Evolutionary conservation across 2,329 filamentous ascomycete genomes (phyloP).

Genomic region (Bipolaris sorokiniana): DNA sequence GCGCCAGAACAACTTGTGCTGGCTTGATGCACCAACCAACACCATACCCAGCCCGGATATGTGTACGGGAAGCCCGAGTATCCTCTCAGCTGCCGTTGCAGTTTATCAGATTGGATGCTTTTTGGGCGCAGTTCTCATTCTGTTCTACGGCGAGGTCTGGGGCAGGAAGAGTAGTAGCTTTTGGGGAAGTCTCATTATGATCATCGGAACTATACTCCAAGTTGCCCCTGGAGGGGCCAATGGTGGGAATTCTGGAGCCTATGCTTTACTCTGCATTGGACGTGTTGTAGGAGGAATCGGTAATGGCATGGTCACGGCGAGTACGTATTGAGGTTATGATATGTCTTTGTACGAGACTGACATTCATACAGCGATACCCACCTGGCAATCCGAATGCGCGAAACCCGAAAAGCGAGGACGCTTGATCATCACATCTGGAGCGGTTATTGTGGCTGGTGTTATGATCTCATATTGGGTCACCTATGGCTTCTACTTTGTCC

Average conservation of each 20-base stretch:
- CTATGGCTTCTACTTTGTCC: conserved; percentile 37
- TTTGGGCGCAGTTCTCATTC: conserved; percentile 43
- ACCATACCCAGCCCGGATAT: conserved; percentile 12
- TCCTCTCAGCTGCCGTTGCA: conserved; percentile 23
- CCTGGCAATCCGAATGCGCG: conserved; percentile 34
- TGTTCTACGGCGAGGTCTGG: conserved; percentile 61
- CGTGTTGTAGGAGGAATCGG: conserved; percentile 38
- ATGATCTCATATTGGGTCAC: conserved; percentile 48
- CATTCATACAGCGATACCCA: conserved; percentile 8
- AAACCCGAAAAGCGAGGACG: conserved; percentile 44
- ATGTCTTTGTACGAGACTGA: conserved; percentile 21
- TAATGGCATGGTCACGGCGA: conserved; percentile 57
- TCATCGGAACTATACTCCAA: conserved; percentile 66
- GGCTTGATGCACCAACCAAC: conserved; percentile 19
- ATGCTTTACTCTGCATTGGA: conserved; percentile 55
- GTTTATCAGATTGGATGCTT: conserved; percentile 50
- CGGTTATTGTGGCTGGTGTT: conserved; percentile 46
- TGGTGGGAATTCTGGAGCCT: conserved; percentile 59
- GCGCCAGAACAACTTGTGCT: conserved; percentile 20
- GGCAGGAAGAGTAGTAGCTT: conserved; percentile 51
- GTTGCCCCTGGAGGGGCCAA: conserved; percentile 9
- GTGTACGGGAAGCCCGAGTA: conserved; percentile 25
- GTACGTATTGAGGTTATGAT: conserved; percentile 32
- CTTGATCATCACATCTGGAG: conserved; percentile 48
- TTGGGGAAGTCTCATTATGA: conserved; percentile 22